Conservation (phyloP, 2,329 filamentous ascomycete genomes). For the Fusarium torulosum region DNA sequence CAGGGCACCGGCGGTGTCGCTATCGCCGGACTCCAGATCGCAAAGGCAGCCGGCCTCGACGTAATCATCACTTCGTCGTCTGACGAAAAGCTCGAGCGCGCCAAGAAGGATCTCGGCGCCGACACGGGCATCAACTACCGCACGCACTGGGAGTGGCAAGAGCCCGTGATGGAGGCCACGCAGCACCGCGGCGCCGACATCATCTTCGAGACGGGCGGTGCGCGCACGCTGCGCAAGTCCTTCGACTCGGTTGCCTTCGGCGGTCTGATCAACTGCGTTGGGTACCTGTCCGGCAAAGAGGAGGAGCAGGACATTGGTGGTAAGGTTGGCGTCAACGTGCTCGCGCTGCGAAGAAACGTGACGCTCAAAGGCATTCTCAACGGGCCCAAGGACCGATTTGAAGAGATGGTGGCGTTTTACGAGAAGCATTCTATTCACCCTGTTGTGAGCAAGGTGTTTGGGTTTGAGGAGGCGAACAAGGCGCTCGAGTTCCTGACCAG, state of each 20-base stretch:
- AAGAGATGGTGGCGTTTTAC: slow-evolving; percentile 66
- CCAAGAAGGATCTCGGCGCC: slow-evolving; percentile 62
- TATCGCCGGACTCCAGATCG: slow-evolving; percentile 65
- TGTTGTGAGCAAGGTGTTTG: slow-evolving; percentile 62
- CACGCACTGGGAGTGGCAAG: slow-evolving; percentile 64
- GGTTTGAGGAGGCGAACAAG: slow-evolving; percentile 60
- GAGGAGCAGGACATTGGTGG: slow-evolving; percentile 59
- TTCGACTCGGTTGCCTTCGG: slow-evolving; percentile 67
- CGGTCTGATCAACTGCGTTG: slow-evolving; percentile 65
- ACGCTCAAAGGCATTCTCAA: slow-evolving; percentile 70
- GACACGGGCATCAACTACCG: slow-evolving; percentile 67
- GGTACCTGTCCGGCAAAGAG: slow-evolving; percentile 65
- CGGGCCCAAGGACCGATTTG: slow-evolving; percentile 66
- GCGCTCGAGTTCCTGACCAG: slow-evolving; percentile 66
- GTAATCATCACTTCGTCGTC: slow-evolving; percentile 68
- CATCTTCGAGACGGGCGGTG: slow-evolving; percentile 68
- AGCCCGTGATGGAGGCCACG: slow-evolving; percentile 61
- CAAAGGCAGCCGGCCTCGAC: slow-evolving; percentile 63
- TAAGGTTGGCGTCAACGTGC: slow-evolving; percentile 70
- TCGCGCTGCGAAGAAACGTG: slow-evolving; percentile 61
- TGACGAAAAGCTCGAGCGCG: slow-evolving; percentile 62
- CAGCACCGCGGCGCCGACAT: slow-evolving; percentile 62
- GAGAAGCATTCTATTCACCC: slow-evolving; percentile 59
- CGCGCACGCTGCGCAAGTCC: slow-evolving; percentile 64
- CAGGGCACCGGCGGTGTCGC: slow-evolving; percentile 69